Base-by-base conservation (phyloP, 2,329 filamentous ascomycete genomes). In the Camillea tinctor region DNA sequence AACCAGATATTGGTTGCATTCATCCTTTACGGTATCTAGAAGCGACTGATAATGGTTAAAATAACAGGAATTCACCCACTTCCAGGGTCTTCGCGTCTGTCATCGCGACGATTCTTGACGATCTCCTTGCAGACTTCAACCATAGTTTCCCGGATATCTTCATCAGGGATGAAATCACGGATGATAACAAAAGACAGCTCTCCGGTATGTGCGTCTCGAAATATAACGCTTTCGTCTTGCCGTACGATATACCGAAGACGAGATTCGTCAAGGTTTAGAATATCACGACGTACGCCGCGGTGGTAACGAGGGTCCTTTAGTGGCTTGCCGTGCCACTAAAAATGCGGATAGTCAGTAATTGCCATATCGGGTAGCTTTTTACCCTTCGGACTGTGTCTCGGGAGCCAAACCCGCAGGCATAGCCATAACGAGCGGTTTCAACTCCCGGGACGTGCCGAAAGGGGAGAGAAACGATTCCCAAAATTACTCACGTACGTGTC, bases 201-300 rank as follows among this genome's bases (percentile, higher is more conserved):
- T 26, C 60, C 59, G 0, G 66, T 69, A n/a, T 66, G 60, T 0
- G 59, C 61, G 40, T 69, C 64, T n/a, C 63, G 59, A 51, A 69
- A 60, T 13, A 67, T 63, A n/a, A 68, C 61, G 40, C 66, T 69
- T 52, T 68, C 66, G 17, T 66, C 54, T 56, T 66, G 62, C n/a
- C 36, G 50, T 17, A 69, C 55, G 11, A 60, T 57, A 50, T 66
- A 66, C 50, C 57, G 48, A 7, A 68, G 49, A 7, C 49, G 36
- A 11, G 54, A 57, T 21, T 50, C 30, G 23, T 66, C 64, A 5
- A 66, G 19, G 19, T 56, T 55, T 9, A 61, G 13, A 15, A 64
- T 62, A 15, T 55, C 24, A 11, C 56, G 56, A 1, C 60, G 60
- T 7, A 51, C 5, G 1, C 65, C 65, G 6, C 58, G 21, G 24